Conservation (phyloP, 768 basidiomycete species). For the Porphyrellus cyaneotinctus region DNA sequence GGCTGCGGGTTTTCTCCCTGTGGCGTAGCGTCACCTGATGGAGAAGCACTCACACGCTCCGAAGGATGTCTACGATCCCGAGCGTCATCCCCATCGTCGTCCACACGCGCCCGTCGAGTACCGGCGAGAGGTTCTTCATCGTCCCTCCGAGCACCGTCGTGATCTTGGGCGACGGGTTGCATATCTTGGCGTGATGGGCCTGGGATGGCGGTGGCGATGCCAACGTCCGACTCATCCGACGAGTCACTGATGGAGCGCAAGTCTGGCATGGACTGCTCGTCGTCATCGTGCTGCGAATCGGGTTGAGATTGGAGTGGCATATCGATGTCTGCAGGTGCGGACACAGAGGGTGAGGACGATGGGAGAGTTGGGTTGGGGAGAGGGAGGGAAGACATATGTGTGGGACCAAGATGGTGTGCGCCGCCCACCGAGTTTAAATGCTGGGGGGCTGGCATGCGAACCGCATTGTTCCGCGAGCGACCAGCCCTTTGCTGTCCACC, state of each 20-base stretch:
- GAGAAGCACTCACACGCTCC: constrained; percentile 42
- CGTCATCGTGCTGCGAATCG: constrained; percentile 21
- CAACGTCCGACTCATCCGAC: constrained; percentile 34
- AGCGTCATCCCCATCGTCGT: constrained; percentile 59
- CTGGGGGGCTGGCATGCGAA: constrained; percentile 3
- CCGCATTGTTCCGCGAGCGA: neutral
- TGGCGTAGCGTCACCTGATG: constrained; percentile 18
- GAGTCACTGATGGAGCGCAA: constrained; percentile 38
- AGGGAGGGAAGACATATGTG: constrained; percentile 1
- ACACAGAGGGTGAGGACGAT: constrained; percentile 1
- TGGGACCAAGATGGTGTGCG: neutral
- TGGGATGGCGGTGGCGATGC: constrained; percentile 31
- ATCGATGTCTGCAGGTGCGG: constrained; percentile 2
- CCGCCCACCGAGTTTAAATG: neutral
- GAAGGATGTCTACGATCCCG: constrained; percentile 63
- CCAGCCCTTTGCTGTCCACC: neutral
- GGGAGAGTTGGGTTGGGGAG: neutral
- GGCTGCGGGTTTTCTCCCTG: constrained; percentile 24
- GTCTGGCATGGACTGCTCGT: constrained; percentile 41
- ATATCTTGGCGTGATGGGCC: constrained; percentile 15
- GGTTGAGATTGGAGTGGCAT: constrained; percentile 5
- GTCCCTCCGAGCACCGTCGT: constrained; percentile 27
- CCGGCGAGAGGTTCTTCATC: constrained; percentile 31
- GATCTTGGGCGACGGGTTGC: constrained; percentile 31
- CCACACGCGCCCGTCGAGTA: constrained; percentile 52